phyloP scores from a whole-genome alignment of 2,329 filamentous ascomycete genomes.

The Pestalotiopsis sp. region DNA sequence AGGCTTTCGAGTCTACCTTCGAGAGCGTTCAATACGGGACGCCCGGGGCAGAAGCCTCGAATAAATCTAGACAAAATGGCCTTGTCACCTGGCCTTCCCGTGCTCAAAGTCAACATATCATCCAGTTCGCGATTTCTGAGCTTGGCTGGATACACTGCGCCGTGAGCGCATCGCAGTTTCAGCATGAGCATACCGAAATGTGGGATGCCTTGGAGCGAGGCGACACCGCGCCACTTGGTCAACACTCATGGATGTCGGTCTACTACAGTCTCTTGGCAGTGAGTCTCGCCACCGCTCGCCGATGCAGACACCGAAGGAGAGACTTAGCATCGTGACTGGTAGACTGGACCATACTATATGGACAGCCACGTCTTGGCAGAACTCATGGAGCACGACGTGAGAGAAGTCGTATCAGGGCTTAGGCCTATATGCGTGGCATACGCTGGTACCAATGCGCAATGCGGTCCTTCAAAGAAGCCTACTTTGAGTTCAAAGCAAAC shows the following conservation, averaged over 20 bases:
- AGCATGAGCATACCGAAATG: not conserved
- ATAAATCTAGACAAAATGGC: not conserved
- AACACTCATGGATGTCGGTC: not conserved
- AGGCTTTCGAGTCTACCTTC: not conserved
- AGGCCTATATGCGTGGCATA: not conserved
- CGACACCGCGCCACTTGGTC: not conserved
- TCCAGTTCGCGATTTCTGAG: not conserved
- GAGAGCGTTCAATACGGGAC: not conserved
- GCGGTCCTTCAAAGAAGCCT: not conserved
- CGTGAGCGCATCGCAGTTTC: not conserved
- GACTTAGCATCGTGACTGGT: not conserved
- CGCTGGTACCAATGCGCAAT: not conserved
- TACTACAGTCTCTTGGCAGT: not conserved
- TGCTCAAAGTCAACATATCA: not conserved
- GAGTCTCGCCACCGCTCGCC: not conserved
- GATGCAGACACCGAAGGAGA: not conserved
- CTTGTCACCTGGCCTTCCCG: not conserved
- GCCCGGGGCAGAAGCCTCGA: not conserved
- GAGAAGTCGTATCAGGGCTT: accelerated
- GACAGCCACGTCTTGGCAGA: not conserved
- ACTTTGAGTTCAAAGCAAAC: not conserved
- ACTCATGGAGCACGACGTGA: not conserved
- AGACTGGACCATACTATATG: not conserved
- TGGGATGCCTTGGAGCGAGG: not conserved
- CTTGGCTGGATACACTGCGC: not conserved